Base-by-base conservation (phyloP, 352 stramenopile genomes). In the Phytophthora idaei region DNA sequence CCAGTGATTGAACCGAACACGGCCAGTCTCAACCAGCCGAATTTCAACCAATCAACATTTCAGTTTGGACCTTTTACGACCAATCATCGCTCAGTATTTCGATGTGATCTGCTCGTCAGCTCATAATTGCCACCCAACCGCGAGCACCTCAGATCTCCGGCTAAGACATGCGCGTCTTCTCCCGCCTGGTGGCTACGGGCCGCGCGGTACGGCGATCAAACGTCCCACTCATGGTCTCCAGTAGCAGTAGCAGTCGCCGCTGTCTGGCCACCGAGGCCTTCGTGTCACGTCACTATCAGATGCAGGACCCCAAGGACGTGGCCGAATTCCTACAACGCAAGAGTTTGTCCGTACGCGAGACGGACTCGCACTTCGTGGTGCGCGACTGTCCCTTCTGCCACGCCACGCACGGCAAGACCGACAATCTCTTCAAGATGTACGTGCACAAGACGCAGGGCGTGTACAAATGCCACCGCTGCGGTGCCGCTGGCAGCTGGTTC, bases 391-490 rank as follows among this genome's bases (percentile, higher is more conserved):
- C 89, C n/a, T 95, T 96, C 70, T 97, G 90, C 68, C 85, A 95
- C 47, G 49, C 85, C 28, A 93, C 89, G 21, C 83, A 81, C 56
- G 90, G 90, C 63, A 90, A 90, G 57, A 42, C 69, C 9, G 85
- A 94, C 74, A 97, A 97, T 64, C 72, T 97, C 6, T 97, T 95
- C 64, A 97, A 97, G 74, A 76, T 97, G 58, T 97, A 97, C 71
- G 85, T 97, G 57, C 81, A 94, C 70, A 94, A 91, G 75, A 72
- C 76, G 27, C 87, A 90, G 45, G 90, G 91, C 48, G 81, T 95
- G 57, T 97, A 94, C 77, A 93, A 95, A 63, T 97, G 91, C 67
- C 90, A 97, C 78, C 90, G 91, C 55, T 97, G 91, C 69, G 89
- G 91, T 44, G 69, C 81, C 1, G 71, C 82, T 6, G 90, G 91